Evolutionary conservation across 129 eudicot species (phyloP).

Genomic region (Glebionis coronaria): DNA sequence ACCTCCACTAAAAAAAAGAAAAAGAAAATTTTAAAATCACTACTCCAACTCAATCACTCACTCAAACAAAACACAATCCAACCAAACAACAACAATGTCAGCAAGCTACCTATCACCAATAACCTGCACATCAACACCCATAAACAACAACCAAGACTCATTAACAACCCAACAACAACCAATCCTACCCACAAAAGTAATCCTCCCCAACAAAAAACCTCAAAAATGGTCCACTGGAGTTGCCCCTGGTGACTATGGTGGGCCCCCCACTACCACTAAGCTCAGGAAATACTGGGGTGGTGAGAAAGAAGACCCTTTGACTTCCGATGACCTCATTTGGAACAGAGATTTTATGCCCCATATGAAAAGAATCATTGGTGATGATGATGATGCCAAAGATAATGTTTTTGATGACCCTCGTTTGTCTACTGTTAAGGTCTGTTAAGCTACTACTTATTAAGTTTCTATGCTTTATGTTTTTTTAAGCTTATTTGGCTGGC

Average conservation of each 20-base stretch:
- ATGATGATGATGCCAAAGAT: slow-evolving; percentile 25
- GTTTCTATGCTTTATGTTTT: too few species aligned
- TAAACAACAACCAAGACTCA: slow-evolving; percentile 18
- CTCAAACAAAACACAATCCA: slow-evolving; percentile 8
- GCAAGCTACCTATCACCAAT: slow-evolving; percentile 30
- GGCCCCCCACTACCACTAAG: slow-evolving; percentile 89
- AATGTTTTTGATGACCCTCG: slow-evolving; percentile 24
- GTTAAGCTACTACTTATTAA: too few species aligned
- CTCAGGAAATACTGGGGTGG: slow-evolving; percentile 98
- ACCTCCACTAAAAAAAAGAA: neutral
- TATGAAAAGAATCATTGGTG: slow-evolving; percentile 59
- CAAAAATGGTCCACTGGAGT: slow-evolving; percentile 93
- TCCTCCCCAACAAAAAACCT: slow-evolving; percentile 84
- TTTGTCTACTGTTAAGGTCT: slow-evolving; percentile 47
- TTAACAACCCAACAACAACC: slow-evolving; percentile 23
- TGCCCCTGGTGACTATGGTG: slow-evolving; percentile 92
- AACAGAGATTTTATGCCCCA: slow-evolving; percentile 83
- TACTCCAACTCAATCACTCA: too few species aligned
- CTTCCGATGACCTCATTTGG: slow-evolving; percentile 73
- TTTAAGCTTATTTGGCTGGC: too few species aligned
- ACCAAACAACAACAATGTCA: slow-evolving; percentile 36
- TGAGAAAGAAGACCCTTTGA: slow-evolving; percentile 72
- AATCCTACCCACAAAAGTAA: slow-evolving; percentile 63
- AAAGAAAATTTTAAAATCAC: neutral
- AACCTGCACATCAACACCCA: slow-evolving; percentile 49